Percentiles rank a stretch among this genome's conserved stretches.
These are phyloP conservation scores for Exophiala oligosperma DNA, from an alignment of 2,329 filamentous ascomycete genomes.

Conservation along the genomic window DNA sequence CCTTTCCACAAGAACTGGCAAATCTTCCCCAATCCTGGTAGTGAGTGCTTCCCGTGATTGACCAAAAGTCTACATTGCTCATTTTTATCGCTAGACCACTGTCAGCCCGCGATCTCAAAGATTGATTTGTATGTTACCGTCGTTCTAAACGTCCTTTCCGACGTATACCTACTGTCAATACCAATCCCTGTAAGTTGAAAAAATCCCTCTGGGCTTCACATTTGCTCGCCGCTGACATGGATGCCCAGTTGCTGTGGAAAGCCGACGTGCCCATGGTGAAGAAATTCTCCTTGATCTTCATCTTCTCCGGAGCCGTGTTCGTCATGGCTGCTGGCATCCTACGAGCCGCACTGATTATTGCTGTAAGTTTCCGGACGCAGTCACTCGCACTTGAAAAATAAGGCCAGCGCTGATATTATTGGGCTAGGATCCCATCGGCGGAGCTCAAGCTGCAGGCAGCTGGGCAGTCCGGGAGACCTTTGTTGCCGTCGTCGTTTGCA, in stretches of 20 bases:
- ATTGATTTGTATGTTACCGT: conserved; percentile 55
- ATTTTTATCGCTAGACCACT: conserved; percentile 38
- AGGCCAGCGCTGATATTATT: background rate
- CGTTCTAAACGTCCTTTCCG: conserved; percentile 55
- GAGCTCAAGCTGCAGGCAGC: conserved; percentile 42
- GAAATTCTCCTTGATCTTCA: conserved; percentile 54
- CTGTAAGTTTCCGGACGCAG: conserved; percentile 28
- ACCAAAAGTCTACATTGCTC: background rate
- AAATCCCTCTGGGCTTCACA: background rate
- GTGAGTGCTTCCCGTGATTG: conserved; percentile 37
- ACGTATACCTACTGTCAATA: conserved; percentile 61
- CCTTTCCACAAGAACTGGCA: conserved; percentile 60
- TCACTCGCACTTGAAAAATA: too few species aligned
- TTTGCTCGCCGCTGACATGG: too few species aligned
- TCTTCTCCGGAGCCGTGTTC: conserved; percentile 59
- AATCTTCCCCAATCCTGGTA: conserved; percentile 58
- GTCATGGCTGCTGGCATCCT: conserved; percentile 57
- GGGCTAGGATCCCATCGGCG: conserved; percentile 37
- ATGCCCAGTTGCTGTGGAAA: conserved; percentile 52
- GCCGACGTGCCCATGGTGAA: conserved; percentile 50
- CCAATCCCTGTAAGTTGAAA: conserved; percentile 52
- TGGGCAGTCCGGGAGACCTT: conserved; percentile 50
- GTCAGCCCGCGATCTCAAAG: conserved; percentile 52
- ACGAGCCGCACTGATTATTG: conserved; percentile 54
- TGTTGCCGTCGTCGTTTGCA: conserved; percentile 45